Conservation (phyloP, 768 basidiomycete species). For the Russula emetica region DNA sequence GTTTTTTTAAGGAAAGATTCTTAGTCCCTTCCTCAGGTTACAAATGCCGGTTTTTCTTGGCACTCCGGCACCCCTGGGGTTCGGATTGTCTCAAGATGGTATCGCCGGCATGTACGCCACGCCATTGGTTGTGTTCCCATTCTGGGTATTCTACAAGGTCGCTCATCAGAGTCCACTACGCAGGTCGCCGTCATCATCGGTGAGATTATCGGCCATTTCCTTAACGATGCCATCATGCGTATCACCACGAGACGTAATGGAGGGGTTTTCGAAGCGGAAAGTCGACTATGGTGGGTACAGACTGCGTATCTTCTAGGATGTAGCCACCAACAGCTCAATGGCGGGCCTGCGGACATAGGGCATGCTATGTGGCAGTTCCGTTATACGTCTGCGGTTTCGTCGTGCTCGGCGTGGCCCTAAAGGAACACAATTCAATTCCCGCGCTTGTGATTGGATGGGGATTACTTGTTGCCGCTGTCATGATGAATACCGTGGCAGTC, state of each 20-base stretch:
- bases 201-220: slow-evolving; percentile 47
- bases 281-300: slow-evolving; percentile 49
- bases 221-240: slow-evolving; percentile 49
- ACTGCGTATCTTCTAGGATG: neutral
- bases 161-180: neutral
- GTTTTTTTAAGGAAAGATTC: no score
- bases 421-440: slow-evolving; percentile 50
- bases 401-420: slow-evolving; percentile 50
- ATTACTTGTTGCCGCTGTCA: slow-evolving; percentile 43
- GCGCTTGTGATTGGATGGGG: slow-evolving; percentile 67
- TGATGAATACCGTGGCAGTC: slow-evolving; percentile 62
- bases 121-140: slow-evolving; percentile 42
- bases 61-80: slow-evolving; percentile 43
- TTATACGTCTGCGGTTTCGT: slow-evolving; percentile 60
- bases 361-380: slow-evolving; percentile 54
- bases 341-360: slow-evolving; percentile 37
- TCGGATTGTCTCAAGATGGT: slow-evolving; percentile 46
- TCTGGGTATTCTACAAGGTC: neutral
- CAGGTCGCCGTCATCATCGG: slow-evolving; percentile 50
- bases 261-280: slow-evolving; percentile 54
- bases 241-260: slow-evolving; percentile 41
- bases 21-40: slow-evolving; percentile 42
- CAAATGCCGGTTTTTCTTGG: slow-evolving; percentile 63
- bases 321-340: neutral
- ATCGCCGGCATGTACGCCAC: slow-evolving; percentile 54